Evolutionary conservation across 2,329 filamentous ascomycete species (phyloP).

Genomic region (Aspergillus aculeatinus): DNA sequence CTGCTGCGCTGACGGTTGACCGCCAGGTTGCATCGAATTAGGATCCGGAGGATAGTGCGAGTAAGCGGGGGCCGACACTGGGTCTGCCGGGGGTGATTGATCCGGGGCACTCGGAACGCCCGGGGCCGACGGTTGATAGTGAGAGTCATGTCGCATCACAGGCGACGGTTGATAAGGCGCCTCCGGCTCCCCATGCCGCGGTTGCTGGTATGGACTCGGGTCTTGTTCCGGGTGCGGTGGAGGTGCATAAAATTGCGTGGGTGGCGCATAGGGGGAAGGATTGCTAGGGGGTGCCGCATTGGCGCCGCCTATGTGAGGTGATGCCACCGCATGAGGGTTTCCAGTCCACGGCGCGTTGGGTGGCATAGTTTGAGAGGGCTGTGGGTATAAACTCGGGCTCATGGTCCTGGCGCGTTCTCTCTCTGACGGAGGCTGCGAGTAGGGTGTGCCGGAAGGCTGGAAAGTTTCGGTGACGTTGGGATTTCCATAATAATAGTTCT

Average conservation of each 20-base stretch:
- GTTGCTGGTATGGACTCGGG: constrained; percentile 17
- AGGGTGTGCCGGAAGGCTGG: constrained; percentile 52
- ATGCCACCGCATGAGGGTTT: constrained; percentile 19
- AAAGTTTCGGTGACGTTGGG: constrained; percentile 49
- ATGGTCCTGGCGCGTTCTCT: constrained; percentile 17
- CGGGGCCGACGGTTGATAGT: constrained; percentile 23
- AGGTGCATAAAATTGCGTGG: constrained; percentile 22
- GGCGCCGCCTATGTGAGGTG: constrained; percentile 21
- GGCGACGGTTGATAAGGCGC: constrained; percentile 23
- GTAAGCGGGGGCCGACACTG: constrained; percentile 19
- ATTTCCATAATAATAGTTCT: constrained; percentile 79
- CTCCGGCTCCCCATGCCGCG: constrained; percentile 20
- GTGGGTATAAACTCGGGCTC: constrained; percentile 24
- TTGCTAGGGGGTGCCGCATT: constrained; percentile 17
- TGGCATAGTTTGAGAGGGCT: constrained; percentile 16
- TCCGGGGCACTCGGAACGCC: constrained; percentile 18
- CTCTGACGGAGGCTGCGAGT: constrained; percentile 43
- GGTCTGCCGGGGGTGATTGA: constrained; percentile 16
- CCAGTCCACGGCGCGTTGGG: constrained; percentile 25
- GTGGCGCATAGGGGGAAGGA: constrained; percentile 16
- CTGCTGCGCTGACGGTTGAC: constrained; percentile 14
- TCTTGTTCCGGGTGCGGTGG: constrained; percentile 18
- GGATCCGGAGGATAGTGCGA: constrained; percentile 16
- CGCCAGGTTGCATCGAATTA: constrained; percentile 13
- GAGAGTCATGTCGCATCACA: constrained; percentile 22